Conservation (phyloP, 2,329 filamentous ascomycete genomes). For the Paracorniculantispora psalliotae region DNA sequence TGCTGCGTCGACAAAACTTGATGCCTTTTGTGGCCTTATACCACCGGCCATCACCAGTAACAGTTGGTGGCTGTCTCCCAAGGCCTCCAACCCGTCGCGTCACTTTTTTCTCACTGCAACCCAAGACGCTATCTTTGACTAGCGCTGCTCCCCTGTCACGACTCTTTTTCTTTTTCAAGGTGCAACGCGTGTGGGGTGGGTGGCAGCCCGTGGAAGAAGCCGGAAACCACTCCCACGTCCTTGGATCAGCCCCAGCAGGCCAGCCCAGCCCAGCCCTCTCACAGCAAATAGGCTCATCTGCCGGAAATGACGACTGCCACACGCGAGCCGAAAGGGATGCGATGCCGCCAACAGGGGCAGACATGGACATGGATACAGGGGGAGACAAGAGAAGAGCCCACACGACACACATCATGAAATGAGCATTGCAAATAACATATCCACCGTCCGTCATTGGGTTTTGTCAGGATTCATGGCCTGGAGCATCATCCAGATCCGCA, state of each 20-base stretch:
- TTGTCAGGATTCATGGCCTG: not conserved
- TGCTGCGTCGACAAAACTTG: not conserved
- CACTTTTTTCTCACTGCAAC: not conserved
- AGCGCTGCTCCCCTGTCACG: not conserved
- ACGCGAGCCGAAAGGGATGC: conserved; percentile 4
- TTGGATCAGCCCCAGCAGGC: not conserved
- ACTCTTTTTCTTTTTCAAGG: not conserved
- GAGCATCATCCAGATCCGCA: conserved; percentile 2
- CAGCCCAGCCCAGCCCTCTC: too few relatives aligned
- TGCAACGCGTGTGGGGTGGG: conserved; percentile 1
- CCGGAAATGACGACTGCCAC: conserved; percentile 4
- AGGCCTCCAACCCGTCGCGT: conserved; percentile 7
- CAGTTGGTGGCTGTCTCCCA: not conserved
- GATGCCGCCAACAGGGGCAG: not conserved
- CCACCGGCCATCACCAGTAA: not conserved
- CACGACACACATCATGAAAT: not conserved
- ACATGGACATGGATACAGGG: not conserved
- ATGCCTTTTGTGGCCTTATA: not conserved
- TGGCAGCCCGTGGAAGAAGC: conserved; percentile 15
- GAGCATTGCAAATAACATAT: conserved; percentile 12
- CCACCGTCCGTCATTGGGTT: conserved; percentile 9
- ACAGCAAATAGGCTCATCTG: conserved; percentile 13
- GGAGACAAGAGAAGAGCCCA: not conserved
- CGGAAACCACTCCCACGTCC: conserved; percentile 10
- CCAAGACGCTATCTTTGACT: not conserved